Evolutionary conservation across 2,329 filamentous ascomycete species (phyloP).

Genomic region (Epichloe brachyelytri): DNA sequence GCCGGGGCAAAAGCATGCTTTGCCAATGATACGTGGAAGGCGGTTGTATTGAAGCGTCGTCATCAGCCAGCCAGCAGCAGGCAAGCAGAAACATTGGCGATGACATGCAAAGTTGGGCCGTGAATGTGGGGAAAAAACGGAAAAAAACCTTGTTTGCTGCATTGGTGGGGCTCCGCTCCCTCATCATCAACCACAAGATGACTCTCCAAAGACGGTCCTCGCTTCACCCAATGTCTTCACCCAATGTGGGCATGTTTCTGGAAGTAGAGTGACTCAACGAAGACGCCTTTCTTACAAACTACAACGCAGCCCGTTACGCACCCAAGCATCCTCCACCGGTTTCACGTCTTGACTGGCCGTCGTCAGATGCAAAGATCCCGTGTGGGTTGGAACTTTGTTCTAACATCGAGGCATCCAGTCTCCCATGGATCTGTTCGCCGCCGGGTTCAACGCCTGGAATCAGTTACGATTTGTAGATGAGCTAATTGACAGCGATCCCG

Average conservation of each 20-base stretch:
- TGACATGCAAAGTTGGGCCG: not conserved
- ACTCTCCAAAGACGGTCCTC: no score
- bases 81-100: not conserved
- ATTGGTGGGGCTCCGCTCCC: not conserved
- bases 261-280: no score
- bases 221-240: no score
- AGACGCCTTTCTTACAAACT: no score
- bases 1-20: not conserved
- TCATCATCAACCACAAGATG: no score
- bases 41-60: not conserved
- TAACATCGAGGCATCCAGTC: not conserved
- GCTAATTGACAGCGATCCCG: conserved; percentile 20
- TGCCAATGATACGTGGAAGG: not conserved
- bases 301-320: not conserved
- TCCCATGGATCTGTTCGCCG: conserved; percentile 36
- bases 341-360: not conserved
- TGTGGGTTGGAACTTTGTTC: not conserved
- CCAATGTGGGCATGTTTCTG: no score
- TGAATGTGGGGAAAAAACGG: not conserved
- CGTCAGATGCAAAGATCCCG: not conserved
- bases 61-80: not conserved
- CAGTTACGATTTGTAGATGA: conserved; percentile 32
- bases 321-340: not conserved
- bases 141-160: not conserved
- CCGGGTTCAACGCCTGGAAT: conserved; percentile 46